These are phyloP conservation scores for Aspergillus hortae DNA, from an alignment of 2,329 filamentous ascomycete genomes.

Conservation along the genomic window DNA sequence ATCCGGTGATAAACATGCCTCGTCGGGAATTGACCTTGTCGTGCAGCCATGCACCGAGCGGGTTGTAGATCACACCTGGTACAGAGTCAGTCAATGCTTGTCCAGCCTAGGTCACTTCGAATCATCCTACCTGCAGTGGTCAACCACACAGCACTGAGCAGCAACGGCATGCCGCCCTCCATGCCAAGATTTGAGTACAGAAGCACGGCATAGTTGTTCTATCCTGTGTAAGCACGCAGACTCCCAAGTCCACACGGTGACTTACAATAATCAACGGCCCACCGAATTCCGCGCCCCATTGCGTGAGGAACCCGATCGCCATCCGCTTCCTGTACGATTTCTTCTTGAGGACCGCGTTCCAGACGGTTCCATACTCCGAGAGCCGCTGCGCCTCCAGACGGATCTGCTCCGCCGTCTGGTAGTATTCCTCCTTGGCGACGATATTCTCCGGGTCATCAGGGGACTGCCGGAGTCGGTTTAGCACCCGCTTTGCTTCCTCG, in stretches of 20 bases:
- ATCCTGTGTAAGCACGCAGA: background rate
- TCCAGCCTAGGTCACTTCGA: background rate
- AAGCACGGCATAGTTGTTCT: slow-evolving; percentile 49
- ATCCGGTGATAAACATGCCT: slow-evolving; percentile 41
- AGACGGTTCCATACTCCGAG: slow-evolving; percentile 38
- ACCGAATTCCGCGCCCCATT: slow-evolving; percentile 54
- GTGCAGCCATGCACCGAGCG: slow-evolving; percentile 35
- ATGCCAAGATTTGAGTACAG: slow-evolving; percentile 45
- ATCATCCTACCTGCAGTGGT: slow-evolving; percentile 41
- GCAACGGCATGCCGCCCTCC: slow-evolving; percentile 40
- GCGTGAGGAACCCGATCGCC: slow-evolving; percentile 51
- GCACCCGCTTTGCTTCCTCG: slow-evolving; percentile 45
- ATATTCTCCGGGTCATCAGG: slow-evolving; percentile 40
- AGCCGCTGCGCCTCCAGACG: slow-evolving; percentile 42
- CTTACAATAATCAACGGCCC: slow-evolving; percentile 51
- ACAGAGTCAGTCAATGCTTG: slow-evolving; percentile 7
- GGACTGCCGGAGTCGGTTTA: slow-evolving; percentile 38
- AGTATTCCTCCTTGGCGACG: slow-evolving; percentile 45
- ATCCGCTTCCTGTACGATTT: slow-evolving; percentile 50
- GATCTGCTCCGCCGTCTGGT: slow-evolving; percentile 47
- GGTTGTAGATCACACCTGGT: slow-evolving; percentile 39
- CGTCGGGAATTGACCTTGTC: slow-evolving; percentile 37
- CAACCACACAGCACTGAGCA: slow-evolving; percentile 44
- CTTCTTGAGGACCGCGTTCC: slow-evolving; percentile 47
- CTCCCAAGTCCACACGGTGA: slow-evolving; percentile 5